Percentiles rank a stretch among this genome's conserved stretches.
These are phyloP conservation scores for Microthlaspi erraticum DNA, from an alignment of 345 rosid genomes.

Conservation along the genomic window DNA sequence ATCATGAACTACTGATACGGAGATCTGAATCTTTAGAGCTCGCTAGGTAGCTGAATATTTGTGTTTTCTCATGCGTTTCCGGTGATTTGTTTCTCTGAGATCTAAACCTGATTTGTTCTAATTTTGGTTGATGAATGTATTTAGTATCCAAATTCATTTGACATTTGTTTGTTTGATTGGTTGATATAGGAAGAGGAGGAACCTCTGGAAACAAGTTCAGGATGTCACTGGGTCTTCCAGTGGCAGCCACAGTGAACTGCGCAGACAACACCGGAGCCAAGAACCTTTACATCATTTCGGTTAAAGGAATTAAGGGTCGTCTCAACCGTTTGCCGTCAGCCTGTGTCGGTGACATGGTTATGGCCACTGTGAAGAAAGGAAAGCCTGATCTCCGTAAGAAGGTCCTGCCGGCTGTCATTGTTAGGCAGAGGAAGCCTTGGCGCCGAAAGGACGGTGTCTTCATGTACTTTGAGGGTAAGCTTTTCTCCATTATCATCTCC, in stretches of 20 bases:
- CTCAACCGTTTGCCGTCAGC: conserved; percentile 51
- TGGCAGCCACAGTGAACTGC: conserved; percentile 51
- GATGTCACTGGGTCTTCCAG: conserved; percentile 53
- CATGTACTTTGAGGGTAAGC: conserved; percentile 48
- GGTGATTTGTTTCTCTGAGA: too few relatives aligned
- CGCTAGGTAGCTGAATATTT: neutral
- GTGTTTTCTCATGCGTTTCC: too few relatives aligned
- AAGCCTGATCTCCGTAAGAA: conserved; percentile 54
- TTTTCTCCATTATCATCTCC: neutral
- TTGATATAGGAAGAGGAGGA: conserved; percentile 46
- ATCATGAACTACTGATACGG: neutral
- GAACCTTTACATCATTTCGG: conserved; percentile 50
- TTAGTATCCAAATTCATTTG: too few relatives aligned
- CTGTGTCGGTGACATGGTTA: conserved; percentile 52
- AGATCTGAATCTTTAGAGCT: neutral
- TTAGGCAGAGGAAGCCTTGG: conserved; percentile 55
- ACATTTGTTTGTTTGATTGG: neutral
- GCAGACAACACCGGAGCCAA: conserved; percentile 52
- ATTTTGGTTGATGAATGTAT: too few relatives aligned
- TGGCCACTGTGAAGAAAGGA: conserved; percentile 53
- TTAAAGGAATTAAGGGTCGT: conserved; percentile 52
- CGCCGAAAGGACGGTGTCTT: conserved; percentile 56
- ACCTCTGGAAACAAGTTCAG: conserved; percentile 52
- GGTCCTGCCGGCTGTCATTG: conserved; percentile 51
- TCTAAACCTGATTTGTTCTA: too few relatives aligned